Evolutionary conservation across 352 stramenopile species (phyloP).

Genomic region (Blastocystis sp.): DNA sequence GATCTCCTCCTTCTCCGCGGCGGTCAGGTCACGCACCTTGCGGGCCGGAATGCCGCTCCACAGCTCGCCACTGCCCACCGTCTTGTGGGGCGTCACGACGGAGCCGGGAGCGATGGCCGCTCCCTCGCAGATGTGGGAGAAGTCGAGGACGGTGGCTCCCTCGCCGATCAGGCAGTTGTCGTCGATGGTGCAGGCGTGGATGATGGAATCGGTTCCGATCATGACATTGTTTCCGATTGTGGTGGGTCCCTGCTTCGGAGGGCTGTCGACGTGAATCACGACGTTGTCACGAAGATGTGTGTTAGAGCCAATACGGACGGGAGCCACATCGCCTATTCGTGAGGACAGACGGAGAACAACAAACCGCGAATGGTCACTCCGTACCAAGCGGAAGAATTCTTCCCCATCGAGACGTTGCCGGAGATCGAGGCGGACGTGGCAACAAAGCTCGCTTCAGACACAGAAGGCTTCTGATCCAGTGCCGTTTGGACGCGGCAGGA

Average conservation of each 20-base stretch:
- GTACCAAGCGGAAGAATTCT: slow-evolving; percentile 90
- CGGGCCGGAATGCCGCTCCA: slow-evolving; percentile 51
- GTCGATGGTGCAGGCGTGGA: slow-evolving; percentile 89
- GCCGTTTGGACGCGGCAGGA: slow-evolving; percentile 9
- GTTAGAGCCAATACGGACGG: slow-evolving; percentile 86
- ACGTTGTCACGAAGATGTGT: slow-evolving; percentile 92
- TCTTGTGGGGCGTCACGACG: slow-evolving; percentile 82
- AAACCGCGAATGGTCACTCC: slow-evolving; percentile 86
- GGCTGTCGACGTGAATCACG: slow-evolving; percentile 78
- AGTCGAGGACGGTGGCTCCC: slow-evolving; percentile 87
- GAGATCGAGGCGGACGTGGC: slow-evolving; percentile 90
- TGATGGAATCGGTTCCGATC: slow-evolving; percentile 74
- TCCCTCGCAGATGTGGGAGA: slow-evolving; percentile 85
- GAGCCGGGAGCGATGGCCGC: slow-evolving; percentile 88
- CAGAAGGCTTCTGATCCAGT: slow-evolving; percentile 72
- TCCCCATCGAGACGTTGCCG: slow-evolving; percentile 87
- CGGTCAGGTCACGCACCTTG: slow-evolving; percentile 59
- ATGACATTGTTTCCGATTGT: slow-evolving; percentile 90
- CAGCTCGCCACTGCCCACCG: slow-evolving; percentile 83
- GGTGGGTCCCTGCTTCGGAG: slow-evolving; percentile 77
- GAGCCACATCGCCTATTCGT: slow-evolving; percentile 79
- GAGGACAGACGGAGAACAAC: background rate
- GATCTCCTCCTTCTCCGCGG: background rate
- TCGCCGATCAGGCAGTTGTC: slow-evolving; percentile 91
- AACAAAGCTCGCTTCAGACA: slow-evolving; percentile 86